Evolutionary conservation across 73 alveolate genomes (phyloP), one percentile per base, ranked within the genome.

Genomic region (Breviolum minutum): DNA sequence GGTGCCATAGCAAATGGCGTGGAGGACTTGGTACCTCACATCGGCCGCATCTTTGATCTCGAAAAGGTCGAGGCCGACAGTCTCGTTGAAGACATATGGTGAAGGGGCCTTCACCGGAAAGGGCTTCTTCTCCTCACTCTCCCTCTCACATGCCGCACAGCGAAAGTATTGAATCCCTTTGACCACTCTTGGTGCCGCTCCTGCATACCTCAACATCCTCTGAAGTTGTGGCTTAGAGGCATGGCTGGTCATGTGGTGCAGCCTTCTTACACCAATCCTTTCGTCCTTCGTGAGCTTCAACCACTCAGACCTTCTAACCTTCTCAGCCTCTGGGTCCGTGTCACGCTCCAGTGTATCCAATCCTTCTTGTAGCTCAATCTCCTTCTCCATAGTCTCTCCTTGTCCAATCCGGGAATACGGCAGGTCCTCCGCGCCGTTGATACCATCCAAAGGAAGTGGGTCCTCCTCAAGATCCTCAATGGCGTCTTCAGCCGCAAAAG

Each of bases 171-270:
- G 66, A 19, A 60, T 30, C 10, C 64, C 87, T 9, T 61, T 5
- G 6, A 79, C 91, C 5, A 48, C 70, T n/a, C 8, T 30, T 5
- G 91, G 91, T 0, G 20, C 91, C 20, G 91, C 26, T 22, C 91
- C 70, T 4, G 91, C 91, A 1, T 16, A 0, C 20, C 70, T 60
- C 7, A 82, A 70, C 91, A 82, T 48, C 11, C 91, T 14, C 17
- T 14, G 20, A 66, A 82, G 32, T 7, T 66, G 73, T 14, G 48
- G 40, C 5, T 29, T 32, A 48, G 71, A 32, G 27, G 91, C 73
- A 14, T 82, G 91, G 48, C 91, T 70, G 6, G 91, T 82, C 91
- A 82, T 82, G 20, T 82, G 91, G 32, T 82, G 91, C 6, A 82
- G 73, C 32, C 91, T 27, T 22, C 91, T 2, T 3, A 82, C 5